phyloP scores from a whole-genome alignment of 768 basidiomycete genomes.

The Termitomyces sp. region DNA sequence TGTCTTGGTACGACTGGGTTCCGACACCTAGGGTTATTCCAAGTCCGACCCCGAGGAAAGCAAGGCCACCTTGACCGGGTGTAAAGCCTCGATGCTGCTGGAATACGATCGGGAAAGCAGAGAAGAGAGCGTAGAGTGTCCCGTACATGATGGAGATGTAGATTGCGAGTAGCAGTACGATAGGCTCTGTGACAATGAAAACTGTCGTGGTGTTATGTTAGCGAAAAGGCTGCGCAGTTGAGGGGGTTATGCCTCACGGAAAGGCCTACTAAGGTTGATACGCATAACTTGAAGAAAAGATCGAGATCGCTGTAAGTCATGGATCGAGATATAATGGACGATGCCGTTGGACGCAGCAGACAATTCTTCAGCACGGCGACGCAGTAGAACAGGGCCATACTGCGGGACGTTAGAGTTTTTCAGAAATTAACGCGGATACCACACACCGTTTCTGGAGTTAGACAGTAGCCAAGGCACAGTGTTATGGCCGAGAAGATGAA shows the following conservation, averaged over 20 bases:
- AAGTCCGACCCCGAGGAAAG: constrained; percentile 62
- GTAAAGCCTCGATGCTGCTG: constrained; percentile 49
- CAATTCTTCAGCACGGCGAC: constrained; percentile 44
- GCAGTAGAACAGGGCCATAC: constrained; percentile 62
- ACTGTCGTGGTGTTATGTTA: constrained; percentile 27
- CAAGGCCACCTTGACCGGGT: constrained; percentile 52
- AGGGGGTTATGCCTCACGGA: constrained; percentile 33
- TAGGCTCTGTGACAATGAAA: constrained; percentile 61
- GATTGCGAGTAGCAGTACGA: constrained; percentile 53
- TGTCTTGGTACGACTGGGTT: constrained; percentile 51
- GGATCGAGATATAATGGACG: constrained; percentile 43
- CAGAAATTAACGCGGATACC: background rate
- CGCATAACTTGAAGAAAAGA: constrained; percentile 39
- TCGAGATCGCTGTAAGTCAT: constrained; percentile 42
- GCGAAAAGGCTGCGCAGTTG: background rate
- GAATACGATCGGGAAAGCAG: constrained; percentile 59
- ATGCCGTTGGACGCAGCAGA: constrained; percentile 34
- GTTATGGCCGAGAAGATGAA: constrained; percentile 48
- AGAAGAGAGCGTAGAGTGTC: constrained; percentile 61
- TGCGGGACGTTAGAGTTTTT: constrained; percentile 12
- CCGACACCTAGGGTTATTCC: constrained; percentile 50
- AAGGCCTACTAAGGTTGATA: constrained; percentile 52
- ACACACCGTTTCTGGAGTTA: constrained; percentile 56
- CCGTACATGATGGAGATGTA: constrained; percentile 63
- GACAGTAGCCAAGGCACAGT: constrained; percentile 40